Conservation (phyloP, 208 protist genomes). For the Strigomonas galati region DNA sequence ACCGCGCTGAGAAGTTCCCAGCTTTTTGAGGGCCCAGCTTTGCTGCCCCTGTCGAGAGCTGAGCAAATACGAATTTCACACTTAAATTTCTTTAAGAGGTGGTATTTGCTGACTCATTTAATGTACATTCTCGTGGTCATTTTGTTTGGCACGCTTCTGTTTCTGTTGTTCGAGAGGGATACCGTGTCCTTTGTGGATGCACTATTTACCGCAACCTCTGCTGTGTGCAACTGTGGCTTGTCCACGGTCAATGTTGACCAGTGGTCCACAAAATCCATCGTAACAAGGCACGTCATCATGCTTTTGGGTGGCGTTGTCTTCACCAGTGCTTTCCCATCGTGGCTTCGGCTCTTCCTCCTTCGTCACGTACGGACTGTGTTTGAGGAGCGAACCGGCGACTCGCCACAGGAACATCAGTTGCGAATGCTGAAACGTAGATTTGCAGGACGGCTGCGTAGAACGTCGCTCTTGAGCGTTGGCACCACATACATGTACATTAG, state of each 20-base stretch:
- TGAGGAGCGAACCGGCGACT: slow-evolving; percentile 28
- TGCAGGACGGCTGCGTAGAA: slow-evolving; percentile 43
- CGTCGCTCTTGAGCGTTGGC: slow-evolving; percentile 42
- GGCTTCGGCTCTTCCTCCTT: slow-evolving; percentile 65
- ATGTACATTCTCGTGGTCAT: slow-evolving; percentile 39
- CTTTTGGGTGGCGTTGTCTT: slow-evolving; percentile 60
- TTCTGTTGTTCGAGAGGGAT: slow-evolving; percentile 26
- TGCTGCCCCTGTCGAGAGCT: slow-evolving; percentile 37
- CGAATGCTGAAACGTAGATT: slow-evolving; percentile 35
- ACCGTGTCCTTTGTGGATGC: slow-evolving; percentile 36
- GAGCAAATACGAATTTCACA: slow-evolving; percentile 33
- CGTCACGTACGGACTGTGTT: slow-evolving; percentile 43
- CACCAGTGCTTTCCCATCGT: slow-evolving; percentile 62
- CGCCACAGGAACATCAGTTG: slow-evolving; percentile 31
- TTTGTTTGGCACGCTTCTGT: slow-evolving; percentile 24
- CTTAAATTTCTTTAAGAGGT: slow-evolving; percentile 67
- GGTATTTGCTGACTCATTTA: slow-evolving; percentile 61
- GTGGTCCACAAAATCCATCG: slow-evolving; percentile 32
- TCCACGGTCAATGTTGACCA: slow-evolving; percentile 54
- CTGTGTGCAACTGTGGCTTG: slow-evolving; percentile 74
- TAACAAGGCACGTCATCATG: slow-evolving; percentile 54
- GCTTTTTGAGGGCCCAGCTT: slow-evolving; percentile 43
- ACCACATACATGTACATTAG: slow-evolving; percentile 50
- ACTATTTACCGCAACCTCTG: slow-evolving; percentile 62
- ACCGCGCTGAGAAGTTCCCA: slow-evolving; percentile 32